Base-by-base conservation (phyloP, 768 basidiomycete genomes). In the Atractiella rhizophila region DNA sequence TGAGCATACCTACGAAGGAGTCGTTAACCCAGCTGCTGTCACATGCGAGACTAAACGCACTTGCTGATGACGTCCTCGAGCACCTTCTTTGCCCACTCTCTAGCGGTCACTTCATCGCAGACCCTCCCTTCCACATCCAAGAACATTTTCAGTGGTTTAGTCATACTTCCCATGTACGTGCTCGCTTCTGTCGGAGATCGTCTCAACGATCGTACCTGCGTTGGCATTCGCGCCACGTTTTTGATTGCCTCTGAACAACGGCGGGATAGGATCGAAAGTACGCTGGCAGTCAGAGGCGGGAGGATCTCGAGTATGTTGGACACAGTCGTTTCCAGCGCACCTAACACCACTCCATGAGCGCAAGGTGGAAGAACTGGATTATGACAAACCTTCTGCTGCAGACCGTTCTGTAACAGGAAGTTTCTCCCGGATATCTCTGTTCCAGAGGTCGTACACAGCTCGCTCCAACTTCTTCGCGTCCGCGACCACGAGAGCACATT, bases 161-260 rank as follows among this genome's bases (percentile, higher is more conserved):
- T 63, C 43, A 96, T 74, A 26, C 69, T 66, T 1, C 70, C 61
- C 3, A 94, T 70, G 52, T 88, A 96, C 56, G 80, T 74, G 53
- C 83, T 91, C 19, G 82, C 71, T 53, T 78, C 78, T 12, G 65
- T 68, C 1, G n/a, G n/a, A n/a, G n/a, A n/a, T n/a, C n/a, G n/a
- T n/a, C n/a, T n/a, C n/a, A n/a, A n/a, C 13, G 79, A 79, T 39
- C 86, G 68, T 51, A 86, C 79, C 51, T 94, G 85, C 1, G 77
- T 74, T 1, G 82, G 81, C 53, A 94, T 78, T 0, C 78, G 76
- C 35, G 79, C 69, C 43, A 94, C 78, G 12, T 76, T 72, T 24
- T 74, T 68, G 32, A 96, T 67, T 7, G 74, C 71, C 48, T 91
- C 86, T 46, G 72, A 75, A 49, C 77, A 82, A n/a, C 81, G 71